Evolutionary conservation across 352 stramenopile genomes (phyloP).

Genomic region (Peronospora tabacina): DNA sequence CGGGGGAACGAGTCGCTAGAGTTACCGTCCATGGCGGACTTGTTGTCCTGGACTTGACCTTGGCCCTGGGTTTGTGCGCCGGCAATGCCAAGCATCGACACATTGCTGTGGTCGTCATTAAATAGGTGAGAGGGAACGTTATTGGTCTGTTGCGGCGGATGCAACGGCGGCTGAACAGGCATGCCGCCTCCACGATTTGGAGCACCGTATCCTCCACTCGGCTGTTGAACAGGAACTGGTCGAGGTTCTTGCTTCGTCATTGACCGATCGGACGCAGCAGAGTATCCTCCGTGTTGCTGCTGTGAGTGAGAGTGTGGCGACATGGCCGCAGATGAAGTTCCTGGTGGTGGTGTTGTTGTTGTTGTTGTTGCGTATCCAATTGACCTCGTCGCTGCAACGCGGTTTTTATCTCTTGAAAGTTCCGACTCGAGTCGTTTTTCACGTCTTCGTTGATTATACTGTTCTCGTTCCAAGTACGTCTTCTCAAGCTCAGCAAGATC

Average conservation of each 20-base stretch:
- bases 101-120: conserved; percentile 32
- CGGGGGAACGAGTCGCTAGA: conserved; percentile 40
- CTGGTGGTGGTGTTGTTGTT: no score
- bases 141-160: conserved; percentile 25
- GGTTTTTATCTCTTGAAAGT: conserved; percentile 63
- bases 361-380: conserved; percentile 28
- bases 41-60: conserved; percentile 20
- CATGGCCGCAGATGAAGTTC: conserved; percentile 8
- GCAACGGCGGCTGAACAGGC: conserved; percentile 29
- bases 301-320: conserved; percentile 17
- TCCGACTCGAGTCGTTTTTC: conserved; percentile 81
- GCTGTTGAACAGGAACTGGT: conserved; percentile 14
- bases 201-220: conserved; percentile 12
- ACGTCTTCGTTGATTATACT: conserved; percentile 90
- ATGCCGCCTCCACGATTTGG: conserved; percentile 9
- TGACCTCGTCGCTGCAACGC: conserved; percentile 36
- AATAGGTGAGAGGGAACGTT: conserved; percentile 30
- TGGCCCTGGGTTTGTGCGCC: conserved; percentile 25
- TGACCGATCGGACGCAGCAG: conserved; percentile 3
- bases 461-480: conserved; percentile 92
- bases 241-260: conserved; percentile 26
- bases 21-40: conserved; percentile 21
- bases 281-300: conserved; percentile 18
- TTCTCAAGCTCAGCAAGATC: conserved; percentile 89
- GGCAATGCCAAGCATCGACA: conserved; percentile 35